phyloP scores from a whole-genome alignment of 805 yeast genomes.

The Pichia eremophila region DNA sequence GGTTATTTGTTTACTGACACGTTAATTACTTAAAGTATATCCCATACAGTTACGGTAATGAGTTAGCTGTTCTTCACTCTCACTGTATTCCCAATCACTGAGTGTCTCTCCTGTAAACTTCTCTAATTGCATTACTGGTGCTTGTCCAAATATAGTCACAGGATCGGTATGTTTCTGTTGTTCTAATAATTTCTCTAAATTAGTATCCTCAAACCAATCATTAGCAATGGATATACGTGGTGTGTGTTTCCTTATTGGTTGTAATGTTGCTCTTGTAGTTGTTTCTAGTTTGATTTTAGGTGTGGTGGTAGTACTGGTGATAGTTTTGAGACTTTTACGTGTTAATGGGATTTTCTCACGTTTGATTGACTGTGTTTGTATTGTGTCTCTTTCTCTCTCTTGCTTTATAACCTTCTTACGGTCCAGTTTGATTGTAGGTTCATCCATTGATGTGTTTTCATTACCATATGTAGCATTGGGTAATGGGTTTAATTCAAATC shows the following conservation, averaged over 20 bases:
- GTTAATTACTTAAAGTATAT: no score
- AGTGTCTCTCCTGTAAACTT: constrained; percentile 19
- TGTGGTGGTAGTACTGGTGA: not conserved
- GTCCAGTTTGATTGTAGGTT: constrained; percentile 23
- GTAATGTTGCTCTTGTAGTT: no score
- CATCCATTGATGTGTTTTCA: constrained; percentile 11
- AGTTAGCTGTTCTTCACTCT: no score
- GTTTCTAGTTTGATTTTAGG: no score
- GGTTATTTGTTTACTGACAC: no score
- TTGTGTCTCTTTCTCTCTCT: not conserved
- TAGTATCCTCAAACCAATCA: not conserved
- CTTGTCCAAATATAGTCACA: constrained; percentile 18
- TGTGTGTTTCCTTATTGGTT: not conserved
- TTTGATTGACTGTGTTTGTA: no score
- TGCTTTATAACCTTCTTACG: constrained; percentile 5
- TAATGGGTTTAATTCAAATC: constrained; percentile 10
- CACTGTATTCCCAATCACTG: constrained; percentile 11
- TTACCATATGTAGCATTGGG: constrained; percentile 14
- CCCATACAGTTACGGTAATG: no score
- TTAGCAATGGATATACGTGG: not conserved
- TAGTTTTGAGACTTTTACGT: constrained; percentile 17
- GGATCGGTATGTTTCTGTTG: constrained; percentile 15
- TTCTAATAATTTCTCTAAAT: not conserved
- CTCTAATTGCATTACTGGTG: constrained; percentile 14
- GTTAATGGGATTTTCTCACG: constrained; percentile 17